Percentiles rank a stretch among this genome's conserved stretches.
phyloP scores from a whole-genome alignment of 2,329 filamentous ascomycete genomes.

The Talaromyces funiculosus region DNA sequence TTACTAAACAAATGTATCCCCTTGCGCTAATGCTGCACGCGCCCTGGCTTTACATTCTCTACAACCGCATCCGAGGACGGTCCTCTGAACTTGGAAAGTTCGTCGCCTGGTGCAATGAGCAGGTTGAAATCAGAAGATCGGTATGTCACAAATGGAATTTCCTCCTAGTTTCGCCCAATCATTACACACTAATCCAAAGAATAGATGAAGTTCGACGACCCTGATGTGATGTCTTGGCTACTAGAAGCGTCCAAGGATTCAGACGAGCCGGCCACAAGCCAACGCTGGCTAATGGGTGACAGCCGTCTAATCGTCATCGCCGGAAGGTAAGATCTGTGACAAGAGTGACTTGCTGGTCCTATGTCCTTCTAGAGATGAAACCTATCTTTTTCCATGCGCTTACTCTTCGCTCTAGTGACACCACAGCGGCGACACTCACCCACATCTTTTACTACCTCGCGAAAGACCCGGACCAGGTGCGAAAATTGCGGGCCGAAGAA shows the following conservation, averaged over 20 bases:
- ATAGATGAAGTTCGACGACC: background rate
- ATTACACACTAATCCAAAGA: no score
- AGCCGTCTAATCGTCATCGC: background rate
- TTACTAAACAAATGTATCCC: no score
- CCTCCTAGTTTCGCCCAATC: background rate
- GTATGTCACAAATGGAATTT: no score
- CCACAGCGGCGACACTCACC: conserved; percentile 33
- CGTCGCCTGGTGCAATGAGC: no score
- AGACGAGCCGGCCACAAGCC: background rate
- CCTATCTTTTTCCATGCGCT: no score
- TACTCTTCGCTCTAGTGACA: conserved; percentile 29
- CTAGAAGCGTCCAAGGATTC: background rate
- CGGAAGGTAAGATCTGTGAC: background rate
- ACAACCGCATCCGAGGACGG: no score
- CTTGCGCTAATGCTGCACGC: background rate
- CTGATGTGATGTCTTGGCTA: background rate
- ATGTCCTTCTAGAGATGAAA: no score
- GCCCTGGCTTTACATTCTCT: background rate
- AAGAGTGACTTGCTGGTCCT: no score
- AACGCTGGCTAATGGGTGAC: background rate
- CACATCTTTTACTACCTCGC: conserved; percentile 36
- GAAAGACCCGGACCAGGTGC: conserved; percentile 17
- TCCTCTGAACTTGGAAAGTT: no score
- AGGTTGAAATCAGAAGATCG: background rate
- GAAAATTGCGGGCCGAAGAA: background rate